phyloP scores from a whole-genome alignment of 768 basidiomycete genomes.

The Daedalea quercina region DNA sequence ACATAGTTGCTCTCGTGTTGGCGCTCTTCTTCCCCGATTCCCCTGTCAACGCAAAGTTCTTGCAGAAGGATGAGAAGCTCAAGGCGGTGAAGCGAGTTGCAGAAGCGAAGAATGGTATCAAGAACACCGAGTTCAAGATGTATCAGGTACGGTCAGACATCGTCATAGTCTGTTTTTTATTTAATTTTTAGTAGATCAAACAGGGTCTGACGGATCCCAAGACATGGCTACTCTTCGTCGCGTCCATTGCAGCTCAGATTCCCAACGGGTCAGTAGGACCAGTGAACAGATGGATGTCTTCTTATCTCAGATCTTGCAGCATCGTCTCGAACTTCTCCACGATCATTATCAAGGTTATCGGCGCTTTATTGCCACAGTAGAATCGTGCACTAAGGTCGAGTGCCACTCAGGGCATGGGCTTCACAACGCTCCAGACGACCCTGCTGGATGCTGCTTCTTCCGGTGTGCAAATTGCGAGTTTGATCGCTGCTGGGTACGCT shows the following conservation, averaged over 20 bases:
- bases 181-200: slow-evolving; percentile 2
- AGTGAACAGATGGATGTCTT: not conserved
- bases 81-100: slow-evolving; percentile 32
- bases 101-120: slow-evolving; percentile 23
- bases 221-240: slow-evolving; percentile 28
- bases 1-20: slow-evolving; percentile 14
- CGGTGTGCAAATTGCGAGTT: slow-evolving; percentile 9
- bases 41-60: slow-evolving; percentile 25
- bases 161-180: not conserved
- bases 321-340: slow-evolving; percentile 16
- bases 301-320: not conserved
- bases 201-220: slow-evolving; percentile 25
- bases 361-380: not conserved
- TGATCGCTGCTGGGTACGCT: slow-evolving; percentile 12
- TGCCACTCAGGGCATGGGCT: slow-evolving; percentile 11
- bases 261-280: slow-evolving; percentile 19
- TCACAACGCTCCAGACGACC: slow-evolving; percentile 14
- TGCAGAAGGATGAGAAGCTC: slow-evolving; percentile 24
- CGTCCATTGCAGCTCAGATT: slow-evolving; percentile 27
- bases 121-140: slow-evolving; percentile 30
- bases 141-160: slow-evolving; percentile 25
- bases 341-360: slow-evolving; percentile 19
- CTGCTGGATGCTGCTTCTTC: slow-evolving; percentile 12
- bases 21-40: slow-evolving; percentile 31
- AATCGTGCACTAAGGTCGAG: not conserved